Evolutionary conservation across 345 rosid genomes (phyloP).

Genomic region (Bruguiera gymnorhiza): DNA sequence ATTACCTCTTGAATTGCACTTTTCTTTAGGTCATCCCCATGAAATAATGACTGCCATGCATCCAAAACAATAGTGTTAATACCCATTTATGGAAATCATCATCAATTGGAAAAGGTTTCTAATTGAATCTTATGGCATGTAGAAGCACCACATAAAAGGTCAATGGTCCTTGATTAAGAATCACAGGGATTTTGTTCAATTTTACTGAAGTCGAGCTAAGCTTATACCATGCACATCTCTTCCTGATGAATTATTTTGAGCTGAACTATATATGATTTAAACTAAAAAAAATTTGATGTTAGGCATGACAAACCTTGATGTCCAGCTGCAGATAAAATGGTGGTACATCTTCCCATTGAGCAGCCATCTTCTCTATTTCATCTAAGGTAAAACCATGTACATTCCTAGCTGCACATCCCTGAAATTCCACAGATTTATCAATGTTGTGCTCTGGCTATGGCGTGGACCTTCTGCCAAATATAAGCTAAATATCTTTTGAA

Average conservation of each 20-base stretch:
- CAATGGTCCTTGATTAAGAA: no score
- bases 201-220: no score
- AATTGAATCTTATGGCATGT: no score
- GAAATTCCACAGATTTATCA: conserved; percentile 29
- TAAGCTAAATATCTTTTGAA: conserved; percentile 1
- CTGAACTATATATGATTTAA: no score
- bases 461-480: conserved; percentile 13
- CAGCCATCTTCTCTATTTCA: conserved; percentile 76
- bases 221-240: no score
- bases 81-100: conserved; percentile 10
- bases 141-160: neutral
- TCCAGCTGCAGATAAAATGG: conserved; percentile 67
- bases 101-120: neutral
- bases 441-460: neutral
- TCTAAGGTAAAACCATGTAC: conserved; percentile 78
- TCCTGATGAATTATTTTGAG: no score
- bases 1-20: conserved; percentile 84
- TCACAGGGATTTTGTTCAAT: no score
- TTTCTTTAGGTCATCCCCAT: conserved; percentile 75
- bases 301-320: conserved; percentile 51
- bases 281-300: conserved; percentile 11
- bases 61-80: conserved; percentile 24
- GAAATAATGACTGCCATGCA: conserved; percentile 61
- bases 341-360: conserved; percentile 87
- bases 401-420: conserved; percentile 99